Conservation (phyloP, 2,329 filamentous ascomycete genomes). For the Ascochyta fabae region DNA sequence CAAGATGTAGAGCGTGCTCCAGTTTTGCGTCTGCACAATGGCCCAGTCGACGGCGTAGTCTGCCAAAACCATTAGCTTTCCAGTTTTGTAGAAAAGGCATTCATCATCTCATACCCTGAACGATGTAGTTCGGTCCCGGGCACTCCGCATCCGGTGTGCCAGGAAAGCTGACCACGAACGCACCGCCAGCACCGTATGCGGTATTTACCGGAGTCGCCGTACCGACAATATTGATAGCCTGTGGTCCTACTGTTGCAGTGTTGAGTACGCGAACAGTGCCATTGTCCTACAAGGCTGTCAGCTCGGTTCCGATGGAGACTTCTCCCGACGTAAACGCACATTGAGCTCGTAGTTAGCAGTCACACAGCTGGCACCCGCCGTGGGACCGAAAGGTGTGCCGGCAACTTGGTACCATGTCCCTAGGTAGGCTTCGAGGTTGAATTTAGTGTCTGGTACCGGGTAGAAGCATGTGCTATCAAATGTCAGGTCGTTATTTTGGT, state of each 20-base stretch:
- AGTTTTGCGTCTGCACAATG: conserved; percentile 39
- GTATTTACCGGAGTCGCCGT: conserved; percentile 31
- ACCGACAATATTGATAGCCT: conserved; percentile 25
- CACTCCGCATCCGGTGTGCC: conserved; percentile 22
- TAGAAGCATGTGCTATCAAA: conserved; percentile 31
- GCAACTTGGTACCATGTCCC: conserved; percentile 43
- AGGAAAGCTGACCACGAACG: conserved; percentile 36
- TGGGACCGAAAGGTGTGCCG: conserved; percentile 38
- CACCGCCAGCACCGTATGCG: conserved; percentile 30
- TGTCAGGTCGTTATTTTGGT: background rate
- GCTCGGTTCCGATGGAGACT: background rate
- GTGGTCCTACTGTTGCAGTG: conserved; percentile 26
- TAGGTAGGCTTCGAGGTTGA: conserved; percentile 34
- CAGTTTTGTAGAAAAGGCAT: too few species aligned
- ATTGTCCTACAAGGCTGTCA: conserved; percentile 19
- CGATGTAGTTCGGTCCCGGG: conserved; percentile 40
- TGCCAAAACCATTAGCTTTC: conserved; percentile 9
- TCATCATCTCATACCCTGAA: conserved; percentile 27
- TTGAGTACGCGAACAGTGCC: conserved; percentile 36
- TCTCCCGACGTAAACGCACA: conserved; percentile 1
- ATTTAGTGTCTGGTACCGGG: conserved; percentile 33
- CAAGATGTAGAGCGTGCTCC: conserved; percentile 38
- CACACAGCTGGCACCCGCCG: conserved; percentile 33
- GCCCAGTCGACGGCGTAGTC: conserved; percentile 36
- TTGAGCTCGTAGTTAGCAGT: conserved; percentile 35